Conservation (phyloP, 2,329 filamentous ascomycete species). For the Leptographium wingfieldii region DNA sequence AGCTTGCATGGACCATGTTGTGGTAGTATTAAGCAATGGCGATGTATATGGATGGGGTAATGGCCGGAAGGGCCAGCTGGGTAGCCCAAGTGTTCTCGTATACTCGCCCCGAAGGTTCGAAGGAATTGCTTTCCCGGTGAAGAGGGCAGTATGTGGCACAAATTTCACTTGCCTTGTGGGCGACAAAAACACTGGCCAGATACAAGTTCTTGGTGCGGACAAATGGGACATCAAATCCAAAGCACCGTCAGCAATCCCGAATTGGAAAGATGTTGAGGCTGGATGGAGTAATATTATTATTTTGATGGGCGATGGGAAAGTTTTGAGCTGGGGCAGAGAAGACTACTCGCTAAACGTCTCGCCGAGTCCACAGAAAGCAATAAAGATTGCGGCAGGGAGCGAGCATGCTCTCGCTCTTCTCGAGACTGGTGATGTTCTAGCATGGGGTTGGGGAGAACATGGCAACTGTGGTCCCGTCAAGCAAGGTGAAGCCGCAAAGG, state of each 20-base stretch:
- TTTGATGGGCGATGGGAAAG: slow-evolving; percentile 42
- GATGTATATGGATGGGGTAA: slow-evolving; percentile 81
- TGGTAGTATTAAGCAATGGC: slow-evolving; percentile 62
- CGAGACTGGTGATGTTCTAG: slow-evolving; percentile 50
- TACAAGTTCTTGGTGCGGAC: slow-evolving; percentile 59
- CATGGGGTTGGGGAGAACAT: slow-evolving; percentile 97
- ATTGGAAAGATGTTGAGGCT: slow-evolving; percentile 58
- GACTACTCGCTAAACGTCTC: slow-evolving; percentile 75
- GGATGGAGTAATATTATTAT: slow-evolving; percentile 78
- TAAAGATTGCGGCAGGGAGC: slow-evolving; percentile 66
- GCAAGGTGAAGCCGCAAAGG: slow-evolving; percentile 53
- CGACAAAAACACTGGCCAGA: slow-evolving; percentile 38
- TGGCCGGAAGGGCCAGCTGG: slow-evolving; percentile 74
- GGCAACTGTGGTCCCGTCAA: slow-evolving; percentile 67
- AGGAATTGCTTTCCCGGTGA: slow-evolving; percentile 46
- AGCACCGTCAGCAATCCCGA: slow-evolving; percentile 38
- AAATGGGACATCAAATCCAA: slow-evolving; percentile 54
- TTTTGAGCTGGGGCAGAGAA: slow-evolving; percentile 70
- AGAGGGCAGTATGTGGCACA: slow-evolving; percentile 61
- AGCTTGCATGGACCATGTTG: slow-evolving; percentile 66
- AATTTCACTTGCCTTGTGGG: slow-evolving; percentile 72
- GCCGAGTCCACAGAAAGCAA: slow-evolving; percentile 39
- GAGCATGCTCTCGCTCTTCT: slow-evolving; percentile 76
- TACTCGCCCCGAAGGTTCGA: slow-evolving; percentile 50
- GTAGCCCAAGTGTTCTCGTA: slow-evolving; percentile 39